A percentile compares a stretch with the other conserved stretches of the same genome.
Evolutionary conservation across 306 rosid genomes (phyloP).

Genomic region (Gastrolobium villosum): DNA sequence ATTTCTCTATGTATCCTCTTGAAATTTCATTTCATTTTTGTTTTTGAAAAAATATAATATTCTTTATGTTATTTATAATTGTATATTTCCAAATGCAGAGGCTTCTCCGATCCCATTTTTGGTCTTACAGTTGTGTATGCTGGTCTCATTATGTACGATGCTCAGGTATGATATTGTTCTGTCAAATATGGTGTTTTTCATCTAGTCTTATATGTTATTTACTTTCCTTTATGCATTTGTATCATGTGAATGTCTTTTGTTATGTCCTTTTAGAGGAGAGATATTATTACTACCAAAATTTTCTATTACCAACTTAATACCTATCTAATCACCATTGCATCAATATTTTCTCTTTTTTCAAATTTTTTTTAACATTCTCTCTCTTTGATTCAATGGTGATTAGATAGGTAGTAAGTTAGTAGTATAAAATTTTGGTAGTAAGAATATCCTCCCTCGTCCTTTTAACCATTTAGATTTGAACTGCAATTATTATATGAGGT

Average conservation of each 20-base stretch:
- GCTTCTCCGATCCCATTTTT: conserved; percentile 88
- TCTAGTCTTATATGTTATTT: background rate
- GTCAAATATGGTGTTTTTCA: conserved; percentile 37
- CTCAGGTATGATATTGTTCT: conserved; percentile 74
- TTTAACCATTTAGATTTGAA: conserved; percentile 27
- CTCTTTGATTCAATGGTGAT: too few species aligned
- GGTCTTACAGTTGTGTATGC: conserved; percentile 89
- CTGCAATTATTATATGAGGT: background rate
- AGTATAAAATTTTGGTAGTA: too few species aligned
- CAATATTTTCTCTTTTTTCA: too few species aligned
- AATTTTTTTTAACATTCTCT: too few species aligned
- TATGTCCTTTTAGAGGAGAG: background rate
- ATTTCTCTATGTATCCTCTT: conserved; percentile 6
- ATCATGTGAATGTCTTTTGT: conserved; percentile 5
- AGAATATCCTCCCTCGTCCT: too few species aligned
- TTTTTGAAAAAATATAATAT: background rate
- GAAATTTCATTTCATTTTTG: background rate
- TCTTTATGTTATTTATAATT: conserved; percentile 26
- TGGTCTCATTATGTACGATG: conserved; percentile 93
- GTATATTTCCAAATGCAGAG: conserved; percentile 66
- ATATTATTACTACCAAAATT: too few species aligned
- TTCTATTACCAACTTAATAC: too few species aligned
- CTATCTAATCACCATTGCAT: too few species aligned
- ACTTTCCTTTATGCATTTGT: conserved; percentile 16
- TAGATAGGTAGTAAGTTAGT: too few species aligned